A percentile compares a stretch with the other conserved stretches of the same genome.
These are phyloP conservation scores for Curvularia sp. DNA, from an alignment of 2,329 filamentous ascomycete genomes.

Conservation along the genomic window DNA sequence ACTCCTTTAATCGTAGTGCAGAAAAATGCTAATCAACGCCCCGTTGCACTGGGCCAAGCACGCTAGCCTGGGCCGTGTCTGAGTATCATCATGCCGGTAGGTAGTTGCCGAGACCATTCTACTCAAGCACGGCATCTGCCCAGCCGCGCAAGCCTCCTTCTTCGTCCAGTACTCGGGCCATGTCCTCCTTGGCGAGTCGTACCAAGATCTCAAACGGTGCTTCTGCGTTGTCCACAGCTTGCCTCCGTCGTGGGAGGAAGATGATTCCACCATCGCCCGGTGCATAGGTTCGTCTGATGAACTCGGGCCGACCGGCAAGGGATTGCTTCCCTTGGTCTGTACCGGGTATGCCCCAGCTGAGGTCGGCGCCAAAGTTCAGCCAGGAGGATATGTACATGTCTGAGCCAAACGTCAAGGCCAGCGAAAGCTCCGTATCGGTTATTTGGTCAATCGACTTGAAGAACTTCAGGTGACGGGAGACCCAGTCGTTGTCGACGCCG, in stretches of 20 bases:
- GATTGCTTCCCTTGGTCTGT: slow-evolving; percentile 34
- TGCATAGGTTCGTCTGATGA: slow-evolving; percentile 42
- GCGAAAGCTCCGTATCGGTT: slow-evolving; percentile 40
- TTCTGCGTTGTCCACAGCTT: slow-evolving; percentile 30
- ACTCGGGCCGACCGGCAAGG: slow-evolving; percentile 43
- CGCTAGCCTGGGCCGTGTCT: slow-evolving; percentile 13
- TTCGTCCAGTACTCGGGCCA: slow-evolving; percentile 41
- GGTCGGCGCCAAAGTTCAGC: slow-evolving; percentile 46
- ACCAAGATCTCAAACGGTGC: slow-evolving; percentile 48
- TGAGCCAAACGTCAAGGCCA: slow-evolving; percentile 40
- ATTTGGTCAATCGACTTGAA: slow-evolving; percentile 42
- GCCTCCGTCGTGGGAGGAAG: slow-evolving; percentile 43
- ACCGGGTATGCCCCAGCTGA: slow-evolving; percentile 46
- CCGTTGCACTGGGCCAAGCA: slow-evolving; percentile 24
- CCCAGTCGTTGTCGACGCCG: slow-evolving; percentile 44
- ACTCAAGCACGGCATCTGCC: slow-evolving; percentile 40
- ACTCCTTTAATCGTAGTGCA: slow-evolving; percentile 15
- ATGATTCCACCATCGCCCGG: slow-evolving; percentile 47
- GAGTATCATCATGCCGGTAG: slow-evolving; percentile 12
- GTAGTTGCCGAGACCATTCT: background rate
- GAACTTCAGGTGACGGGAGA: slow-evolving; percentile 39
- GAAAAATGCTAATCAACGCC: slow-evolving; percentile 22
- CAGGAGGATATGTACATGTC: slow-evolving; percentile 49
- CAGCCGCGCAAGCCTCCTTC: slow-evolving; percentile 39
- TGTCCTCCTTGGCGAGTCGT: slow-evolving; percentile 44